Percentiles rank a stretch among this genome's conserved stretches.
These are phyloP conservation scores for Oropetium thomaeum DNA, from an alignment of 176 grass and related monocot species.

Conservation along the genomic window DNA sequence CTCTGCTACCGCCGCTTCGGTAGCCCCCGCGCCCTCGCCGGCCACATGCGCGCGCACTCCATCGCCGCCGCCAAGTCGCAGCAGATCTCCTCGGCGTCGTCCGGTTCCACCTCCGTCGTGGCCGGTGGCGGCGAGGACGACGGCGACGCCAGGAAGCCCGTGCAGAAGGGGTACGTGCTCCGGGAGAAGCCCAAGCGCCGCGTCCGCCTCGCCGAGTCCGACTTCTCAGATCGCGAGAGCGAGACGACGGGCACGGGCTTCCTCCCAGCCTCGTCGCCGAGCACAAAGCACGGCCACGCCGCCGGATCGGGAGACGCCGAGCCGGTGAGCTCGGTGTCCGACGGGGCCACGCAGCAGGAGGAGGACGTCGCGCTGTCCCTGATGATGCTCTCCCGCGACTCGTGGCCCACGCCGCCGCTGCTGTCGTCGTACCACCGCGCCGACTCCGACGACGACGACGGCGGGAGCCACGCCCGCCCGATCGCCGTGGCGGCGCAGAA, in stretches of 20 bases:
- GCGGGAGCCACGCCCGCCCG: conserved; percentile 15
- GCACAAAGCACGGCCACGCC: conserved; percentile 27
- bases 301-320: conserved; percentile 41
- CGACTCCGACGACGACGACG: conserved; percentile 23
- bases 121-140: conserved; percentile 5
- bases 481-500: conserved; percentile 12
- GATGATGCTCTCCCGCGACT: conserved; percentile 72
- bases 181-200: conserved; percentile 59
- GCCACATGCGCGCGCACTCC: conserved; percentile 81
- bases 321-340: conserved; percentile 62
- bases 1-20: conserved; percentile 76
- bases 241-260: conserved; percentile 43
- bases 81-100: conserved; percentile 50
- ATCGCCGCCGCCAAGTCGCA: conserved; percentile 33
- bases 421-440: neutral
- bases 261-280: neutral
- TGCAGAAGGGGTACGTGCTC: conserved; percentile 40
- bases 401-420: conserved; percentile 16
- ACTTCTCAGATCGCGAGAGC: conserved; percentile 76
- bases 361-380: conserved; percentile 66
- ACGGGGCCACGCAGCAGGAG: conserved; percentile 48
- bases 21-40: conserved; percentile 53
- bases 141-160: conserved; percentile 8
- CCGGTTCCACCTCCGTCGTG: conserved; percentile 43
- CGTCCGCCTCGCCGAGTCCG: conserved; percentile 43